A percentile compares a stretch with the other conserved stretches of the same genome.
phyloP scores from a whole-genome alignment of 2,329 filamentous ascomycete species.

The Xylaria sp. region DNA sequence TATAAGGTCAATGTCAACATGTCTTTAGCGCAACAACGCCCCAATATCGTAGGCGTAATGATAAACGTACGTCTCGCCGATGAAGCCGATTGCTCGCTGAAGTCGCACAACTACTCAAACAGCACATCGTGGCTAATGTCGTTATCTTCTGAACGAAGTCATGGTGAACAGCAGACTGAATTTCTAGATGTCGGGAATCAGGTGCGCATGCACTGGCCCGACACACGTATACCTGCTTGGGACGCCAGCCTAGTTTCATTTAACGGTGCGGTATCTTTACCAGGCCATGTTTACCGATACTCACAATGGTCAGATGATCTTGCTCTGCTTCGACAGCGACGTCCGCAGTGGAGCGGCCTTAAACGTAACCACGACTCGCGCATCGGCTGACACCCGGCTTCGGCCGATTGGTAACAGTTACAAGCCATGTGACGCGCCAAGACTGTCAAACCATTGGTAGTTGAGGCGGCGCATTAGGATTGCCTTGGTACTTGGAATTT shows the following conservation, averaged over 20 bases:
- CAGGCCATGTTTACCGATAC: constrained; percentile 63
- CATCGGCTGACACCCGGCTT: constrained; percentile 64
- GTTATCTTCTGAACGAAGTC: neutral
- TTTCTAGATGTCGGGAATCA: neutral
- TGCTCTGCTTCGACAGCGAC: constrained; percentile 56
- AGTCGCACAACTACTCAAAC: neutral
- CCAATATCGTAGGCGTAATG: neutral
- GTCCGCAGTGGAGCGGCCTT: constrained; percentile 59
- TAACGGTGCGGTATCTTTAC: neutral
- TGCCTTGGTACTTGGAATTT: constrained; percentile 42
- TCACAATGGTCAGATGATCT: constrained; percentile 46
- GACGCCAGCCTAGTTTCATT: neutral
- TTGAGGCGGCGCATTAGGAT: constrained; percentile 63
- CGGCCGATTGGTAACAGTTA: constrained; percentile 52
- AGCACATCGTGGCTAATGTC: neutral
- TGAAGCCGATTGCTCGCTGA: neutral
- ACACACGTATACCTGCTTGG: neutral
- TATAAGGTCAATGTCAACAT: too few species aligned
- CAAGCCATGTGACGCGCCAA: constrained; percentile 45
- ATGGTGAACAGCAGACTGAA: neutral
- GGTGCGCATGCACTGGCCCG: neutral
- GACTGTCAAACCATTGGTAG: constrained; percentile 61
- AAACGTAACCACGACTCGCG: constrained; percentile 65
- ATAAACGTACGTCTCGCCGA: neutral
- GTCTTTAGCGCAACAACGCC: neutral